These are phyloP conservation scores for Coniella lustricola DNA, from an alignment of 2,329 filamentous ascomycete genomes.

Conservation along the genomic window DNA sequence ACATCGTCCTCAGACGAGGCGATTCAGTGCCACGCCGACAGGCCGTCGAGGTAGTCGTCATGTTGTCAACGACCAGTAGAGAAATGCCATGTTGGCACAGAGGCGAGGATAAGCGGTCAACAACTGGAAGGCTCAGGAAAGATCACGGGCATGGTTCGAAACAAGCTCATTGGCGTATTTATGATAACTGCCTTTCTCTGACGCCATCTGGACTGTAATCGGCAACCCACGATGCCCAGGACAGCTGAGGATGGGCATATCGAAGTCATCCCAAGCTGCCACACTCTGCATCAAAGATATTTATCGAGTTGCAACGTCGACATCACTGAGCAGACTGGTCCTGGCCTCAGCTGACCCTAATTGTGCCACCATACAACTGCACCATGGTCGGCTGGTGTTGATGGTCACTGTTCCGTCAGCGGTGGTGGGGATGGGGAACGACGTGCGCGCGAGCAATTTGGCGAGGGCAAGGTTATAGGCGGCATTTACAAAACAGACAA, in stretches of 20 bases:
- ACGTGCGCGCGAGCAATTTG: too few relatives aligned
- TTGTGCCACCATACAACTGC: constrained; percentile 4
- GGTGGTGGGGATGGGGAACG: background rate
- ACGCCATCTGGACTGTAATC: background rate
- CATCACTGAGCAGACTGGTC: background rate
- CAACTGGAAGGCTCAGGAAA: background rate
- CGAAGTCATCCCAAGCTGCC: constrained; percentile 8
- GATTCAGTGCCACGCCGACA: background rate
- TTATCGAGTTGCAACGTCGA: background rate
- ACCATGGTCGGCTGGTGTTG: background rate
- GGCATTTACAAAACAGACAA: too few relatives aligned
- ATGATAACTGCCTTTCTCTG: constrained; percentile 9
- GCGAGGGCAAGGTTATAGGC: too few relatives aligned
- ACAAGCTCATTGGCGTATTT: constrained; percentile 9
- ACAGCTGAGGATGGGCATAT: constrained; percentile 3
- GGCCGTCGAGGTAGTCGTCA: background rate
- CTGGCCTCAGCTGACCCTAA: constrained; percentile 5
- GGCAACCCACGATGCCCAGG: background rate
- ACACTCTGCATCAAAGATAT: background rate
- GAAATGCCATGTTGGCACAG: constrained; percentile 1
- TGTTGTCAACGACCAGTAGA: background rate
- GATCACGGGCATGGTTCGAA: constrained; percentile 3
- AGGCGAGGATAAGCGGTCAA: background rate
- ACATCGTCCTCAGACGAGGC: background rate
- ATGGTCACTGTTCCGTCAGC: constrained; percentile 1